A percentile compares a stretch with the other conserved stretches of the same genome.
Evolutionary conservation across 176 grass and related monocot species (phyloP).

Genomic region (Triticum urartu): DNA sequence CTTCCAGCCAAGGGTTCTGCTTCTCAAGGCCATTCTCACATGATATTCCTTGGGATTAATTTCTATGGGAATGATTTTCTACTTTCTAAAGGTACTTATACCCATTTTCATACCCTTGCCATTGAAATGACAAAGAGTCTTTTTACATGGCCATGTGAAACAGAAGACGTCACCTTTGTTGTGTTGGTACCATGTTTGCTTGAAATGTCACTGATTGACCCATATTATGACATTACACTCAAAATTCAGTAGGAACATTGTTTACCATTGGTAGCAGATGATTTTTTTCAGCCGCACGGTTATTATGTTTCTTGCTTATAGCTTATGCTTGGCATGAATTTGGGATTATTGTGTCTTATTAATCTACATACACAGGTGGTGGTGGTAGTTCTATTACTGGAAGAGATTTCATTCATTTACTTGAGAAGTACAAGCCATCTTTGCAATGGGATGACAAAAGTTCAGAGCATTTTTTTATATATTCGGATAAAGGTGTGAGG

Average conservation of each 20-base stretch:
- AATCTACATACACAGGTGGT: slow-evolving; percentile 40
- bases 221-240: background rate
- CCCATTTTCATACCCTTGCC: background rate
- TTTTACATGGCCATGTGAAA: background rate
- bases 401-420: slow-evolving; percentile 66
- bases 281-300: background rate
- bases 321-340: background rate
- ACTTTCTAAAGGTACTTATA: slow-evolving; percentile 67
- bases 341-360: slow-evolving; percentile 18
- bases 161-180: slow-evolving; percentile 13
- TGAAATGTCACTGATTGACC: slow-evolving; percentile 22
- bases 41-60: slow-evolving; percentile 92
- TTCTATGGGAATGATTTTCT: slow-evolving; percentile 97
- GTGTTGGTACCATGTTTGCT: background rate
- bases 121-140: background rate
- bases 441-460: slow-evolving; percentile 79
- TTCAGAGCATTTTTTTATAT: slow-evolving; percentile 79
- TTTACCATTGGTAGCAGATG: slow-evolving; percentile 1
- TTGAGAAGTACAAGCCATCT: slow-evolving; percentile 75
- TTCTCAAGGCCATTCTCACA: slow-evolving; percentile 44
- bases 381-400: slow-evolving; percentile 67
- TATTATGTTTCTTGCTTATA: slow-evolving; percentile 6
- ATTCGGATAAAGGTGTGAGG: slow-evolving; percentile 56
- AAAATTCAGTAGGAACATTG: slow-evolving; percentile 6
- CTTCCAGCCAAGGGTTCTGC: slow-evolving; percentile 34